Evolutionary conservation across 306 rosid species (phyloP), one percentile per base, ranked within the genome.

Genomic region (Arachis stenosperma): DNA sequence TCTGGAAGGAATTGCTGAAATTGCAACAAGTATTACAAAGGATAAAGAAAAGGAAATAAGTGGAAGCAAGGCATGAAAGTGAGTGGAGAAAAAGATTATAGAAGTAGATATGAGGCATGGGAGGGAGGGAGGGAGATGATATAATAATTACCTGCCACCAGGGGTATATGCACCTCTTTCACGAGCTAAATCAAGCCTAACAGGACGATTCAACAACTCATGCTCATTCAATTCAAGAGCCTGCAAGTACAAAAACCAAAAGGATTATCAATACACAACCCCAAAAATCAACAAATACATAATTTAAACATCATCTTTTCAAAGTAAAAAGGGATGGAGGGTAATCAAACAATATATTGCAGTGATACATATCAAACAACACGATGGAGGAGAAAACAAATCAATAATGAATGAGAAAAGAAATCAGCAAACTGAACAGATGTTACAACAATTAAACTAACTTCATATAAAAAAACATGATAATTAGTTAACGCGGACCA

Each of bases 141-240:
- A 56, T 5, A 0, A 6, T 14, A 42, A 36, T n/a, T 79, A 89
- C 97, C 88, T 30, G 72, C 75, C 81, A 0, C 68, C 39, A 0
- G 98, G 97, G 4, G 98, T 86, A 53, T 75, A 84, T 15, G 96
- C 70, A 12, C 93, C 92, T 81, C 85, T 87, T 74, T 83, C 89
- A 42, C 83, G 81, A 37, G 98, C 98, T 17, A 87, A 8, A 77
- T 93, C 98, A 68, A 93, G 96, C 43, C 57, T 85, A 3, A 93
- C 54, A 3, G 59, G 67, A 33, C 96, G 96, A 6, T 76, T 51
- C 15, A 86, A 44, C 52, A 88, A 52, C 15, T 81, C 86, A 0
- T 48, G 5, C 4, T 84, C 96, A 79, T 95, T 82, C 82, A 84
- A 44, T 58, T 75, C 77, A 43, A 95, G 79, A 2, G 98, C 99